Evolutionary conservation across 2,329 filamentous ascomycete species (phyloP).

Genomic region (Aspergillus oerlinghausenensis): DNA sequence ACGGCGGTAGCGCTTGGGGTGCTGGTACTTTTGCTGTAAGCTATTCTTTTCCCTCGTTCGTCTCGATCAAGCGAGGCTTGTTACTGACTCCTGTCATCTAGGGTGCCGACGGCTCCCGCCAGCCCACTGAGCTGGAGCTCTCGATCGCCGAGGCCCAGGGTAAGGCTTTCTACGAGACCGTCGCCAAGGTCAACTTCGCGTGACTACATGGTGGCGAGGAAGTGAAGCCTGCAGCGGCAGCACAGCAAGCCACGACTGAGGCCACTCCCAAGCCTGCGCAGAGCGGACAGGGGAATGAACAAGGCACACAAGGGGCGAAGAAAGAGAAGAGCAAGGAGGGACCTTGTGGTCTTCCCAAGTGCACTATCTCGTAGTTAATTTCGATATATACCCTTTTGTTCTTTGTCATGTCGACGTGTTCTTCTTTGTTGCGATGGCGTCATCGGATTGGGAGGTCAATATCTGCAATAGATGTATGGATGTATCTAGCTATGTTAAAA

Average conservation of each 20-base stretch:
- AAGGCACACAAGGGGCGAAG: constrained; percentile 35
- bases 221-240: constrained; percentile 23
- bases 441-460: not conserved
- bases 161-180: constrained; percentile 72
- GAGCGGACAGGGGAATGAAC: constrained; percentile 29
- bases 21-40: constrained; percentile 80
- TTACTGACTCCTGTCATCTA: constrained; percentile 20
- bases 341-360: constrained; percentile 74
- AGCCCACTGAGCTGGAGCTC: constrained; percentile 71
- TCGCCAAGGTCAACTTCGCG: constrained; percentile 65
- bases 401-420: constrained; percentile 8
- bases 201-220: constrained; percentile 69
- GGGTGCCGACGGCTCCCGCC: constrained; percentile 71
- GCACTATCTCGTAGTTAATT: constrained; percentile 56
- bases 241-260: constrained; percentile 21
- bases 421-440: constrained; percentile 3
- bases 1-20: constrained; percentile 87
- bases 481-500: not conserved
- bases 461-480: not conserved
- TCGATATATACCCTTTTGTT: constrained; percentile 7
- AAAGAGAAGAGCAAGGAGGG: constrained; percentile 51
- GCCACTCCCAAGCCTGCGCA: constrained; percentile 16
- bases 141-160: constrained; percentile 78
- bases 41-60: constrained; percentile 3
- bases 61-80: not conserved